phyloP scores from a whole-genome alignment of 257 asterid species.

The Cynanchum wilfordii region DNA sequence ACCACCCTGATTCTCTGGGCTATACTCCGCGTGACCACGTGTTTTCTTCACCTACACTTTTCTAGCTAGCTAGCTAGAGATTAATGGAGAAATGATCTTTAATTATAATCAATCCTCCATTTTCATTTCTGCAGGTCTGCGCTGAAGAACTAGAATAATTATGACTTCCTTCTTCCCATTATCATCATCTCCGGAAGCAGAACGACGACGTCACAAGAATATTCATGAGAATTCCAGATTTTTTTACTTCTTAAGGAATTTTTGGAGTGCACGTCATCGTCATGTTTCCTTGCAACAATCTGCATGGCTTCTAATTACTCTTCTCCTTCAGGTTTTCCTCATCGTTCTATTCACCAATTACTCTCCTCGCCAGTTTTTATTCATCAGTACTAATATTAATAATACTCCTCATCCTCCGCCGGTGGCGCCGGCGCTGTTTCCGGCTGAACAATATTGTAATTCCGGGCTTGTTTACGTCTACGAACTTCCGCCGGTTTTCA shows the following conservation, averaged over 20 bases:
- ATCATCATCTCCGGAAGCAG: not conserved
- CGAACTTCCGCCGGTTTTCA: conserved; percentile 51
- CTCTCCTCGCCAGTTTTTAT: not conserved
- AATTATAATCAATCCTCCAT: too few relatives aligned
- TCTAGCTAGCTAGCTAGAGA: too few relatives aligned
- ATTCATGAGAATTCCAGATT: not conserved
- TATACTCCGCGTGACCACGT: not conserved
- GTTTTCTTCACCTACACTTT: too few relatives aligned
- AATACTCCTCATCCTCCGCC: too few relatives aligned
- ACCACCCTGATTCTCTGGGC: not conserved
- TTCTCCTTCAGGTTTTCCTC: conserved; percentile 12
- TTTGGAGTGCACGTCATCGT: not conserved
- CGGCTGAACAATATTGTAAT: not conserved
- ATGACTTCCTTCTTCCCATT: not conserved
- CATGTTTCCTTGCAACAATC: conserved; percentile 1
- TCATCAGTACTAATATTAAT: not conserved
- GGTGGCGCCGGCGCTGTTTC: not conserved
- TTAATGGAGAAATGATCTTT: too few relatives aligned
- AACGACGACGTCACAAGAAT: not conserved
- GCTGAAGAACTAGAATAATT: not conserved
- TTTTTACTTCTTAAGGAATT: not conserved
- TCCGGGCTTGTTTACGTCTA: conserved; percentile 40
- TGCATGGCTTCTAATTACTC: conserved; percentile 10
- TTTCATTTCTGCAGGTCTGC: too few relatives aligned
- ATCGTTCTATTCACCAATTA: not conserved